These are phyloP conservation scores for Potentilla sterilis DNA, from an alignment of 306 rosid genomes.

Conservation along the genomic window DNA sequence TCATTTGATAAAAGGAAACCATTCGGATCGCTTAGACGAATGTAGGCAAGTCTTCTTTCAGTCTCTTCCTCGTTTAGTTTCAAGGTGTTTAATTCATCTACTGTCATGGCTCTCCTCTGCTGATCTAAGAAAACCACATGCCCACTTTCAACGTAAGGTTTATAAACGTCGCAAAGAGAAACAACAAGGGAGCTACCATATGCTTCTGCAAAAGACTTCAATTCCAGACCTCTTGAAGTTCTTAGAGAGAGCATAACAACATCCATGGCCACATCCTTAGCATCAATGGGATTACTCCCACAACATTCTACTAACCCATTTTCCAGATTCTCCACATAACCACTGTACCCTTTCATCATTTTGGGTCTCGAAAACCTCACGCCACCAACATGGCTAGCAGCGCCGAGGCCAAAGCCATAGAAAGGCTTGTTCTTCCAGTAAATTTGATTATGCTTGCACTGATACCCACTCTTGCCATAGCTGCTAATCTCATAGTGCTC, in stretches of 20 bases:
- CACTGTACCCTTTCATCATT: constrained; percentile 56
- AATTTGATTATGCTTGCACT: constrained; percentile 79
- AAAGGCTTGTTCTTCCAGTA: constrained; percentile 90
- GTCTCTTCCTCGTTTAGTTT: constrained; percentile 21
- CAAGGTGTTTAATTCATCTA: constrained; percentile 37
- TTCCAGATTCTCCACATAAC: constrained; percentile 68
- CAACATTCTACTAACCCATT: constrained; percentile 47
- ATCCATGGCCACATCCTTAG: constrained; percentile 70
- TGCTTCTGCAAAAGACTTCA: constrained; percentile 49
- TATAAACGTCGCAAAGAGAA: constrained; percentile 59
- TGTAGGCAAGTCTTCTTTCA: constrained; percentile 34
- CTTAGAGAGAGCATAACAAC: constrained; percentile 84
- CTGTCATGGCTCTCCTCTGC: constrained; percentile 41
- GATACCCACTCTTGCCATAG: constrained; percentile 72
- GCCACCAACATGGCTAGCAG: constrained; percentile 77
- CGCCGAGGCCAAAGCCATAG: constrained; percentile 86
- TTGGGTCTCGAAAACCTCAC: constrained; percentile 81
- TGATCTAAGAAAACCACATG: constrained; percentile 71
- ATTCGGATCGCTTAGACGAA: constrained; percentile 84
- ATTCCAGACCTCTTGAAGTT: constrained; percentile 72
- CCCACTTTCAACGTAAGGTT: constrained; percentile 71
- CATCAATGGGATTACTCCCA: constrained; percentile 24
- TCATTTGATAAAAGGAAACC: constrained; percentile 92
- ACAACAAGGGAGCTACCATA: constrained; percentile 53
- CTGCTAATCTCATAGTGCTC: constrained; percentile 93